A percentile compares a stretch with the other conserved stretches of the same genome.
Conservation (phyloP, 306 rosid genomes). For the Astragalus glycyphyllos region DNA sequence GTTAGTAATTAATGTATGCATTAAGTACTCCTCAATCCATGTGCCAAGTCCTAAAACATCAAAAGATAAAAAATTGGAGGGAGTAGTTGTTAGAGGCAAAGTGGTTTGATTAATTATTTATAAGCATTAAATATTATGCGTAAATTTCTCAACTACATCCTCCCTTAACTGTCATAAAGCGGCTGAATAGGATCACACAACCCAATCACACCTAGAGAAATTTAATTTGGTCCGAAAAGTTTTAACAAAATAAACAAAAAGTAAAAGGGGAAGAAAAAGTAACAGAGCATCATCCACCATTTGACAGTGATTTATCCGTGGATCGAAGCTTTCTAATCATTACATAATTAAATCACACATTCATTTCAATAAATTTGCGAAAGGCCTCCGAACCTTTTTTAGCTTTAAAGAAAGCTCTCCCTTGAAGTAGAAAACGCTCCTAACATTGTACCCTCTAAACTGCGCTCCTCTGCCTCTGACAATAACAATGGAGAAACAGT, state of each 20-base stretch:
- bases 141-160: too few species aligned
- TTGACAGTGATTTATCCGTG: slow-evolving; percentile 3
- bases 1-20: too few species aligned
- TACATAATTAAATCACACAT: not conserved
- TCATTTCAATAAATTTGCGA: slow-evolving; percentile 11
- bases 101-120: too few species aligned
- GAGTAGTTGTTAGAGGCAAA: too few species aligned
- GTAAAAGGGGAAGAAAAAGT: not conserved
- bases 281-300: slow-evolving; percentile 6
- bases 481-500: slow-evolving; percentile 44
- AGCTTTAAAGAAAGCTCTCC: slow-evolving; percentile 1
- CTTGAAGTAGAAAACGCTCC: slow-evolving; percentile 21
- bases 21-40: too few species aligned
- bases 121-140: too few species aligned
- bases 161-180: too few species aligned
- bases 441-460: slow-evolving; percentile 24
- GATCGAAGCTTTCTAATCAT: not conserved
- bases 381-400: not conserved
- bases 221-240: too few species aligned
- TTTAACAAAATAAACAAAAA: not conserved
- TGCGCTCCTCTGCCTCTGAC: slow-evolving; percentile 37
- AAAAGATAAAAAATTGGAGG: too few species aligned
- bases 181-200: too few species aligned
- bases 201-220: too few species aligned
- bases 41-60: too few species aligned